Conservation (phyloP, 2,329 filamentous ascomycete genomes). For the Uncinocarpus reesii region DNA sequence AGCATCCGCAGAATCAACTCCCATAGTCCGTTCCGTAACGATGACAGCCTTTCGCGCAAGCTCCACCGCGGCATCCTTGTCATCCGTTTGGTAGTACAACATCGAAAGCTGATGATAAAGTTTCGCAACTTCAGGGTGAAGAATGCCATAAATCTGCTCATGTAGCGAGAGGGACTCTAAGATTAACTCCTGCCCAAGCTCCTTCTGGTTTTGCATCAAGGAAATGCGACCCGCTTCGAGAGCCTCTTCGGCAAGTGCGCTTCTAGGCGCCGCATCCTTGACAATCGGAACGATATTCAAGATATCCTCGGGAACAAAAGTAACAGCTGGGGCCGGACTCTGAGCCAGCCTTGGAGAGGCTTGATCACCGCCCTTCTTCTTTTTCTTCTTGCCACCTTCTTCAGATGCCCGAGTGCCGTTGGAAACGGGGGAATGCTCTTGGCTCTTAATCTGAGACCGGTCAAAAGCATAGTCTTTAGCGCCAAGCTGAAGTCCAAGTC, state of each 20-base stretch:
- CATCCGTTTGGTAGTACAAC: constrained; percentile 93
- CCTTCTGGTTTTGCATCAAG: constrained; percentile 88
- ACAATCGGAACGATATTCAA: constrained; percentile 87
- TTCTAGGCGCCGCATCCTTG: constrained; percentile 88
- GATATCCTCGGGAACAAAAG: constrained; percentile 76
- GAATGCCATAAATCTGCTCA: constrained; percentile 95
- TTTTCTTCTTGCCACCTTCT: constrained; percentile 40
- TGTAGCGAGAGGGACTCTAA: constrained; percentile 93
- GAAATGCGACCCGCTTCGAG: constrained; percentile 92
- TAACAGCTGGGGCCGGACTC: constrained; percentile 42
- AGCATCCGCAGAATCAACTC: constrained; percentile 87
- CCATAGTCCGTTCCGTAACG: constrained; percentile 85
- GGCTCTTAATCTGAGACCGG: constrained; percentile 31
- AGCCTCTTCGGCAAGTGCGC: constrained; percentile 84
- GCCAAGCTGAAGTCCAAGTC: constrained; percentile 79
- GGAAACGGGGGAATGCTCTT: constrained; percentile 26
- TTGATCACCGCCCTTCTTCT: constrained; percentile 46
- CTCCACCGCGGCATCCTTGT: constrained; percentile 92
- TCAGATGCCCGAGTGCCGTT: constrained; percentile 31
- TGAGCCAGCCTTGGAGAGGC: constrained; percentile 37
- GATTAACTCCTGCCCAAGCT: constrained; percentile 88
- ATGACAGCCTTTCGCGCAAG: constrained; percentile 94
- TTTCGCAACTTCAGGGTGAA: constrained; percentile 90
- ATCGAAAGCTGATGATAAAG: constrained; percentile 93
- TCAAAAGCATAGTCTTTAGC: constrained; percentile 66